These are phyloP conservation scores for Hypoxylon perforatum DNA, from an alignment of 495 filamentous ascomycete species.

Conservation along the genomic window DNA sequence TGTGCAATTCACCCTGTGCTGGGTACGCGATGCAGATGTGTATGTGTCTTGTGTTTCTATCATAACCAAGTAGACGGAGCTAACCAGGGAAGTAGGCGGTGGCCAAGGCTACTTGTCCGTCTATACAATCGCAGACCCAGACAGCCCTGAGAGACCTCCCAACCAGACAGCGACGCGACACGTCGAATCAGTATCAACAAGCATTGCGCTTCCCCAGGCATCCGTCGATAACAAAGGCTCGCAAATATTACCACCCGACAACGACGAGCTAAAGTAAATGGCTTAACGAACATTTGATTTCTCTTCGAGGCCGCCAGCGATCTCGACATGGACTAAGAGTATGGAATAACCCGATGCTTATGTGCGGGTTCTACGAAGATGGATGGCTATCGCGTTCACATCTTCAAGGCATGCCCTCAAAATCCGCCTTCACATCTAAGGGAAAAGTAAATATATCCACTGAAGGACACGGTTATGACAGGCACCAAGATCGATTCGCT, in stretches of 20 bases:
- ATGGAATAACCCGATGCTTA: too few species aligned
- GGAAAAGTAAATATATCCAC: background rate
- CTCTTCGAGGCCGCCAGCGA: too few species aligned
- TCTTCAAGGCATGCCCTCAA: too few species aligned
- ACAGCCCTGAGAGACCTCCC: background rate
- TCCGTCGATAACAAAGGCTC: background rate
- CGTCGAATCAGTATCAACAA: background rate
- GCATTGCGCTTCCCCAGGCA: background rate
- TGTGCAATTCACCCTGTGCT: conserved; percentile 16
- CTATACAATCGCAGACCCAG: background rate
- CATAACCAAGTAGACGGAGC: background rate
- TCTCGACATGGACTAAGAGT: too few species aligned
- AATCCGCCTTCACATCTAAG: background rate
- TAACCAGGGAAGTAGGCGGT: conserved; percentile 21
- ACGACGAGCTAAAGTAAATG: background rate
- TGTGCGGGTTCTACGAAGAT: too few species aligned
- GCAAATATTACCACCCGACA: background rate
- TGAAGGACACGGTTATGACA: background rate
- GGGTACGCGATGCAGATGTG: conserved; percentile 19
- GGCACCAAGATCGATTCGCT: background rate
- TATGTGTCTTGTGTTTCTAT: background rate
- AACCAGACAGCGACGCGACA: background rate
- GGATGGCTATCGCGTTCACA: too few species aligned
- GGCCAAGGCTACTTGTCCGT: conserved; percentile 31
- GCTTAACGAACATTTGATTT: too few species aligned